Evolutionary conservation across 176 grass and related monocot genomes (phyloP), one percentile per base, ranked within the genome.

Genomic region (Carex littledalei): DNA sequence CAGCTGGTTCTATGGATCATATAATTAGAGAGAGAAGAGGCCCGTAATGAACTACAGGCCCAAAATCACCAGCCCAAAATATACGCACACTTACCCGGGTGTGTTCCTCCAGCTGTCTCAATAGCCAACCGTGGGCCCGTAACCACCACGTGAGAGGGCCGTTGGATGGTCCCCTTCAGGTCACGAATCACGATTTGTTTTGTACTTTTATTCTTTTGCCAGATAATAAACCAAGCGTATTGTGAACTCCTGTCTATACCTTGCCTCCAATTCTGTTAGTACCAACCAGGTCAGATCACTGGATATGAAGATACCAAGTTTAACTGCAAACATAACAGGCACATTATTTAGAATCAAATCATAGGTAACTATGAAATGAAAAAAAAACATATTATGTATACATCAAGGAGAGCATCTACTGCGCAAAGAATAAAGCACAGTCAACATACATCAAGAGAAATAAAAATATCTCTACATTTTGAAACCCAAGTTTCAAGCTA

Each of bases 141-240:
- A 8, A 12, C 66, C 45, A 52, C 71, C 71, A 71, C 71, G 45
- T 76, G 45, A 76, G 57, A 14, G 4, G 71, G 71, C 71, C 45
- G 71, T 75, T 53, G 20, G 52, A 49, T n/a, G 17, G 71, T 76
- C 45, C 71, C 71, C 45, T 76, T 76, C 71, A 15, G 4, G 39
- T 53, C 71, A 76, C 71, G 45, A 76, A 18, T 53, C 71, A 76
- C 71, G 45, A 76, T 76, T 76, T 5, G 71, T 29, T 76, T 76
- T 20, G 71, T 76, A 76, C 71, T 26, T 53, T 53, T 52, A 50
- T 53, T 26, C 71, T 53, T 24, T 76, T 22, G 34, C 8, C 67
- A 71, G 66, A 39, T 4, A 17, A 39, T 4, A 17, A 45, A 18
- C 63, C 17, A 4, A 8, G 1, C 18, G 10, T 3, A n/a, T 74